A percentile compares a stretch with the other conserved stretches of the same genome.
Evolutionary conservation across 495 filamentous ascomycete species (phyloP).

Genomic region (Pyrenula aspistea): DNA sequence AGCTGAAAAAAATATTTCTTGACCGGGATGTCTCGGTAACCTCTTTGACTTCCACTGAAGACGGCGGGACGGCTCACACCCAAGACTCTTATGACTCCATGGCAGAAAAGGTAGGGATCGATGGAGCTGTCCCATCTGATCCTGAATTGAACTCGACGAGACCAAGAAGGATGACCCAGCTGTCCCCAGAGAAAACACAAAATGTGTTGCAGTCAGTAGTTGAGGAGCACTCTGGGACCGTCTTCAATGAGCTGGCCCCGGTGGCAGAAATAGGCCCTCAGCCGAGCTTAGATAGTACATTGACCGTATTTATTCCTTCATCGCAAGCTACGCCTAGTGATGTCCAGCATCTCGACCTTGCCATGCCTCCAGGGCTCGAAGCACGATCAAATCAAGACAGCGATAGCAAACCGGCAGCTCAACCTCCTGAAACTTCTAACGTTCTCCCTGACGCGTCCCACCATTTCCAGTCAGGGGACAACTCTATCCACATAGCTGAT

Average conservation of each 20-base stretch:
- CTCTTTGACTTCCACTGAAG: slow-evolving; percentile 54
- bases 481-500: neutral
- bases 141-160: slow-evolving; percentile 8
- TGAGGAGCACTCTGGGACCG: slow-evolving; percentile 45
- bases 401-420: slow-evolving; percentile 3
- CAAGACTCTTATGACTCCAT: slow-evolving; percentile 16
- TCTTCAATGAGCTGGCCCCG: slow-evolving; percentile 13
- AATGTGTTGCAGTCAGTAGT: slow-evolving; percentile 59
- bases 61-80: slow-evolving; percentile 26
- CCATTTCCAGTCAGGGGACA: neutral
- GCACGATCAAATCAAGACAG: slow-evolving; percentile 1
- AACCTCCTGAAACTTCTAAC: slow-evolving; percentile 7
- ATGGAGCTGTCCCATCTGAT: slow-evolving; percentile 19
- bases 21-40: slow-evolving; percentile 69
- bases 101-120: slow-evolving; percentile 26
- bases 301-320: neutral
- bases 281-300: neutral
- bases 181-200: slow-evolving; percentile 56
- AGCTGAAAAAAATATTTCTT: slow-evolving; percentile 89
- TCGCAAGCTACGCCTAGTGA: slow-evolving; percentile 25
- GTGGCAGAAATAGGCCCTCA: slow-evolving; percentile 8
- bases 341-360: slow-evolving; percentile 61
- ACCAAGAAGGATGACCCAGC: slow-evolving; percentile 26
- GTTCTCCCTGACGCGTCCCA: slow-evolving; percentile 1
- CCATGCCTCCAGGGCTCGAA: slow-evolving; percentile 21